A percentile compares a stretch with the other conserved stretches of the same genome.
Conservation (phyloP, 805 yeast genomes). For the Candida silvicultrix region DNA sequence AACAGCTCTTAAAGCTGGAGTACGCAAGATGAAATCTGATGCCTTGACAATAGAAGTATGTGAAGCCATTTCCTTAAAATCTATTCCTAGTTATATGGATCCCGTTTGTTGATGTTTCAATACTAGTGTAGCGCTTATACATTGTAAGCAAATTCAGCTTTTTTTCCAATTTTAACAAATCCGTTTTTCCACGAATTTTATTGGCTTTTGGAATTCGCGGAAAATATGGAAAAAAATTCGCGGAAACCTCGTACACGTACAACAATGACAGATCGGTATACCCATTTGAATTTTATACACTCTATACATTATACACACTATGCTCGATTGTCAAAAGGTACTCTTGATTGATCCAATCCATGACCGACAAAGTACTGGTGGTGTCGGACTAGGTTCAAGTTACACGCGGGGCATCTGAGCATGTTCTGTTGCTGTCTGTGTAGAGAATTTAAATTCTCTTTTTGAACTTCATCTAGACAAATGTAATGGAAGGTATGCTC, state of each 20-base stretch:
- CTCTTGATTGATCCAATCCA: too few relatives aligned
- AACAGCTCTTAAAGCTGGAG: conserved; percentile 72
- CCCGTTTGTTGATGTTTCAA: background rate
- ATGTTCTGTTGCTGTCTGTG: too few relatives aligned
- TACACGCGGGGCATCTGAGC: too few relatives aligned
- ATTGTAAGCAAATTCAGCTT: background rate
- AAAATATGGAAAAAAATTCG: background rate
- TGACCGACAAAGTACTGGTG: too few relatives aligned
- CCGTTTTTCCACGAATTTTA: conserved; percentile 6
- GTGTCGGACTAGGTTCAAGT: too few relatives aligned
- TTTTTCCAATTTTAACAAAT: conserved; percentile 1
- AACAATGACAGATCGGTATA: background rate
- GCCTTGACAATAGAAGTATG: conserved; percentile 65
- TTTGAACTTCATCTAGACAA: too few relatives aligned
- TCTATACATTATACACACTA: too few relatives aligned
- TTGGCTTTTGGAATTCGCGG: conserved; percentile 4
- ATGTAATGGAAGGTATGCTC: too few relatives aligned
- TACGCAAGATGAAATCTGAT: conserved; percentile 73
- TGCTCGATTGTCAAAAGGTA: too few relatives aligned
- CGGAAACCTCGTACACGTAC: background rate
- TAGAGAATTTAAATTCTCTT: too few relatives aligned
- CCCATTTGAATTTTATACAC: too few relatives aligned
- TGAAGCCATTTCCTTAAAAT: conserved; percentile 38
- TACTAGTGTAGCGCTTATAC: background rate
- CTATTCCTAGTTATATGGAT: background rate